Conservation (phyloP, 1,284 basidiomycete species). For the Boletus sp. region DNA sequence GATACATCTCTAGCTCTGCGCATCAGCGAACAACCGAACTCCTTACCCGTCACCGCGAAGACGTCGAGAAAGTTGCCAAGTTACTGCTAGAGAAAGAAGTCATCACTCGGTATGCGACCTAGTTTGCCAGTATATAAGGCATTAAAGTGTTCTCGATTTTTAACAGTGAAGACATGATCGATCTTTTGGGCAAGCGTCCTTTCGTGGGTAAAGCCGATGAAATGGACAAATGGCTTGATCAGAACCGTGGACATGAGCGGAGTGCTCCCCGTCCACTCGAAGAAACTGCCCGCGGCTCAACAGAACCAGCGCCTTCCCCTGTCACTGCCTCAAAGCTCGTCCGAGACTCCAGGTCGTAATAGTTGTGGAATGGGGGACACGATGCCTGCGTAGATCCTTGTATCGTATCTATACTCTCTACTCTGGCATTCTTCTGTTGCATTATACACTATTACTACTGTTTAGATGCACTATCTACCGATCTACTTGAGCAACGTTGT, state of each 20-base stretch:
- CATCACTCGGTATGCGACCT: conserved; percentile 68
- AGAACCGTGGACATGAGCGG: conserved; percentile 53
- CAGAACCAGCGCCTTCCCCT: conserved; percentile 43
- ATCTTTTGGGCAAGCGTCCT: conserved; percentile 79
- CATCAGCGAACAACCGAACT: conserved; percentile 84
- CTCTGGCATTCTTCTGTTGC: too few relatives aligned
- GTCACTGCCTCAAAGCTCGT: conserved; percentile 45
- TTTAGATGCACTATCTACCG: not conserved
- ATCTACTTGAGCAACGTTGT: not conserved
- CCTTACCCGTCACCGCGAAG: conserved; percentile 76
- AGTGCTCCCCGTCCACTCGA: conserved; percentile 59
- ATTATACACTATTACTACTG: too few relatives aligned
- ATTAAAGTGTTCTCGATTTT: not conserved
- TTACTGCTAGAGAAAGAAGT: conserved; percentile 92
- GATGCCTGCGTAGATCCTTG: conserved; percentile 2
- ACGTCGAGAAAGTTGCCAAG: conserved; percentile 94
- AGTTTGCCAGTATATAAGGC: conserved; percentile 11
- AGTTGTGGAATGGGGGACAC: not conserved
- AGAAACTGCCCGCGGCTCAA: conserved; percentile 41
- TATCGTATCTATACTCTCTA: conserved; percentile 17
- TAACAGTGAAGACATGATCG: conserved; percentile 80
- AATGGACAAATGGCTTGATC: conserved; percentile 92
- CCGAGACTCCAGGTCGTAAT: conserved; percentile 25
- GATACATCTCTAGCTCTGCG: conserved; percentile 50
- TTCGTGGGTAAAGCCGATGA: conserved; percentile 79